Conservation (phyloP, 768 basidiomycete genomes). For the Rossbeevera mucosa region DNA sequence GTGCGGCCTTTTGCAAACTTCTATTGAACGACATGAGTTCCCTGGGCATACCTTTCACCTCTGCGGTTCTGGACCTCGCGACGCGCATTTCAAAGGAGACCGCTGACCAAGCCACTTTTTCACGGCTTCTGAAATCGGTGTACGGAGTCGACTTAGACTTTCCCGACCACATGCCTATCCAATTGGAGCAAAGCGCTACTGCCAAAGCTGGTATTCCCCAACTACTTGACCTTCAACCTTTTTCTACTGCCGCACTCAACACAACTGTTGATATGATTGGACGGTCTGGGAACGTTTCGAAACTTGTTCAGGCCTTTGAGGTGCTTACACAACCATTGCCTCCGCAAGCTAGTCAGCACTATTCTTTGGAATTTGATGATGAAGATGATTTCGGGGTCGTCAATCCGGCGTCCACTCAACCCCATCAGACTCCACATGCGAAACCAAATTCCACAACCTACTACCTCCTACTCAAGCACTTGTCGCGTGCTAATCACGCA, state of each 20-base stretch:
- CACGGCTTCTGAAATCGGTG: conserved; percentile 55
- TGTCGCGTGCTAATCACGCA: conserved; percentile 45
- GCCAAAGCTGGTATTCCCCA: conserved; percentile 10
- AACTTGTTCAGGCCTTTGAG: conserved; percentile 72
- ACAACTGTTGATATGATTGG: conserved; percentile 71
- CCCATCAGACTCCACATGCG: conserved; percentile 40
- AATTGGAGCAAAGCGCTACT: conserved; percentile 7
- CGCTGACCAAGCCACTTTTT: conserved; percentile 51
- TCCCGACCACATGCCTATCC: conserved; percentile 58
- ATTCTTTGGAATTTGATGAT: conserved; percentile 58
- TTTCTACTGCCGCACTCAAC: conserved; percentile 67
- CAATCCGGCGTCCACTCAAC: conserved; percentile 35
- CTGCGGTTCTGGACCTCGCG: conserved; percentile 61
- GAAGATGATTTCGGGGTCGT: conserved; percentile 51
- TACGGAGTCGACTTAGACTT: conserved; percentile 77
- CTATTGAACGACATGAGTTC: conserved; percentile 57
- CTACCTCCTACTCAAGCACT: conserved; percentile 54
- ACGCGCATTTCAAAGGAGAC: conserved; percentile 66
- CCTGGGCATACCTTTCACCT: conserved; percentile 45
- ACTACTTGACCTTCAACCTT: conserved; percentile 35
- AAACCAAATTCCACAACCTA: conserved; percentile 66
- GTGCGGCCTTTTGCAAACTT: conserved; percentile 43
- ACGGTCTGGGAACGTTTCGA: conserved; percentile 52
- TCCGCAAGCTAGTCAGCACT: conserved; percentile 38
- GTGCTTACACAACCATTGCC: conserved; percentile 72